A percentile compares a stretch with the other conserved stretches of the same genome.
phyloP scores from a whole-genome alignment of 2,329 filamentous ascomycete species.

The Dactylellina cionopaga region DNA sequence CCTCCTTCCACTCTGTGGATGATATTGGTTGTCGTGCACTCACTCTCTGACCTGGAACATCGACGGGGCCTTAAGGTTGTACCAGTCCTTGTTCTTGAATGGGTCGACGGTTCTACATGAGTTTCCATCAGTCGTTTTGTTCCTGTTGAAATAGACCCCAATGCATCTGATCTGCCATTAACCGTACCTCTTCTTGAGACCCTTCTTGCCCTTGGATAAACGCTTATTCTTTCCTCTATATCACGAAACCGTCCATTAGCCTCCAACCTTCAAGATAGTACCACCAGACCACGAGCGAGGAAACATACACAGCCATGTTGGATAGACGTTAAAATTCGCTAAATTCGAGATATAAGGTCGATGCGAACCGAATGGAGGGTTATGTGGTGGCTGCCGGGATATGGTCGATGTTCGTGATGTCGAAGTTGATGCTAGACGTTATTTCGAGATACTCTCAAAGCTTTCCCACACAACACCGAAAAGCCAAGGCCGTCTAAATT shows the following conservation, averaged over 20 bases:
- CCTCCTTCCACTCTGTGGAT: background rate
- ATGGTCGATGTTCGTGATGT: conserved; percentile 47
- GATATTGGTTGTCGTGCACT: conserved; percentile 33
- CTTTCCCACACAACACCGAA: conserved; percentile 48
- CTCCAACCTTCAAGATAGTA: conserved; percentile 11
- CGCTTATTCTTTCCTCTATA: conserved; percentile 79
- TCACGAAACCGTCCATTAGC: conserved; percentile 33
- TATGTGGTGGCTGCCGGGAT: conserved; percentile 28
- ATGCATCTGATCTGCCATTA: background rate
- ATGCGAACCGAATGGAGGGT: conserved; percentile 41
- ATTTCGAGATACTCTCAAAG: conserved; percentile 49
- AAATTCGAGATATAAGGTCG: conserved; percentile 34
- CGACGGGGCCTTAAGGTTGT: conserved; percentile 83
- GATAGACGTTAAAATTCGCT: conserved; percentile 37
- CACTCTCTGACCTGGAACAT: conserved; percentile 44
- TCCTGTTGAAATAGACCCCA: background rate
- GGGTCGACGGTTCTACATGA: conserved; percentile 99
- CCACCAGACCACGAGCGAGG: conserved; percentile 4
- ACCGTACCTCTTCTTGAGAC: conserved; percentile 53
- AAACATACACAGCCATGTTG: conserved; percentile 52
- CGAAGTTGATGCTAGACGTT: conserved; percentile 47
- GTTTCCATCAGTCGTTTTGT: conserved; percentile 57
- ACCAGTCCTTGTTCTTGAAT: conserved; percentile 99
- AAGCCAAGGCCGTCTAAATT: conserved; percentile 32
- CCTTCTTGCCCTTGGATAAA: conserved; percentile 99